Evolutionary conservation across 768 basidiomycete species (phyloP).

Genomic region (Phlebiopsis flavidoalba): DNA sequence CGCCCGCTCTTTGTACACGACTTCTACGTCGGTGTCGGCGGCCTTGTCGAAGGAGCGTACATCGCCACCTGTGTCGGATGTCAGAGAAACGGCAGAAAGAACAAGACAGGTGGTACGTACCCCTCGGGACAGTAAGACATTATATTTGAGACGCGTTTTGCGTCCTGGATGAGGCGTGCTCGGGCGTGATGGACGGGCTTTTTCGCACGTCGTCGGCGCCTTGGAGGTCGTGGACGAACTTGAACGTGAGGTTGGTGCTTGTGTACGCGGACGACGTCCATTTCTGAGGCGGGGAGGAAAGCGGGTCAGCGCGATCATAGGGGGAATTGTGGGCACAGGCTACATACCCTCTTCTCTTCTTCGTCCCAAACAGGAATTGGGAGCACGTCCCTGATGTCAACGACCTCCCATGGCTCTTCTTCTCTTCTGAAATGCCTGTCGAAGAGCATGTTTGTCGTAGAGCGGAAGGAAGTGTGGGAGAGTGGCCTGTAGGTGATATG

Average conservation of each 20-base stretch:
- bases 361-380: conserved; percentile 63
- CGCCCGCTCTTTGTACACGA: conserved; percentile 66
- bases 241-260: conserved; percentile 49
- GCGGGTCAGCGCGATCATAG: neutral
- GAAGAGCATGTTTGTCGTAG: conserved; percentile 32
- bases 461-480: conserved; percentile 12
- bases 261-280: conserved; percentile 53
- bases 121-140: conserved; percentile 65
- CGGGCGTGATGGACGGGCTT: conserved; percentile 54
- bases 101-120: conserved; percentile 27
- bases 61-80: conserved; percentile 47
- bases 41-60: conserved; percentile 60
- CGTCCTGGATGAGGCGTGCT: conserved; percentile 55
- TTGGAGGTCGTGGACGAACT: conserved; percentile 33
- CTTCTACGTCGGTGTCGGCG: conserved; percentile 60
- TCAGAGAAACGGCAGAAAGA: neutral
- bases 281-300: conserved; percentile 32
- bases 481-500: neutral
- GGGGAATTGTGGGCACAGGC: neutral
- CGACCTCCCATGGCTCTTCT: conserved; percentile 74
- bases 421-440: conserved; percentile 34
- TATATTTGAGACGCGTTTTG: conserved; percentile 51
- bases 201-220: conserved; percentile 50
- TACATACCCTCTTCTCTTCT: conserved; percentile 49
- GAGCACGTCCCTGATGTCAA: conserved; percentile 57